Evolutionary conservation across 2,329 filamentous ascomycete genomes (phyloP), one percentile per base, ranked within the genome.

Genomic region (Chaetomium sp.): DNA sequence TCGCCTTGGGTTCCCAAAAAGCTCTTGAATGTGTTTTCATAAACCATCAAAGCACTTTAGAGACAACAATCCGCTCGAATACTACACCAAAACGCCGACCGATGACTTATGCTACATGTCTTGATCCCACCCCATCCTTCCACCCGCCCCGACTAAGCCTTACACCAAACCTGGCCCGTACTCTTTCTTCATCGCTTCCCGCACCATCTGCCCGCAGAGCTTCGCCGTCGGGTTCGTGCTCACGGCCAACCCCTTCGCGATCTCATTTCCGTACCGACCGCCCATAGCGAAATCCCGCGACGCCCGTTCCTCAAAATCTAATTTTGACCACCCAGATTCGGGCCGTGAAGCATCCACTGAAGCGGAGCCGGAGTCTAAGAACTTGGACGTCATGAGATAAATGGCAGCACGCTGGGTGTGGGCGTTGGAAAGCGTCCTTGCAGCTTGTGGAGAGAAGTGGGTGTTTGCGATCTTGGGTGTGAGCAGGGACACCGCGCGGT

Each of bases 371-470:
- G 65, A 65, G n/a, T 69, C 69, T 46, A 75, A 60, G 50, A 79
- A 65, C 63, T 82, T 86, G 55, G 79, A 75, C 1, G 82, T 83
- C 60, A 75, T 74, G 59, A 84, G 78, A 62, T 85, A 85, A 38
- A 87, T 71, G 37, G 82, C 82, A 3, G 80, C 87, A 49, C 86
- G 79, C 68, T 91, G 88, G 0, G 87, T 90, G 63, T 88, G 81
- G 4, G 86, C 84, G 61, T 85, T 81, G 1, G 85, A 82, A 7
- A 92, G 71, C 0, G 87, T 85, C 55, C 80, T 84, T 9, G 81
- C 83, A 35, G 82, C 80, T 51, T 83, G 79, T 6, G 82, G 77
- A 2, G 86, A 89, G 37, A 90, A 73, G 11, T 79, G 71, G 1
- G 76, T 71, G 32, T 72, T 72, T 1, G 76, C 67, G 0, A 73